Evolutionary conservation across 768 basidiomycete species (phyloP), one percentile per base, ranked within the genome.

Genomic region (Lyophyllum semitale): DNA sequence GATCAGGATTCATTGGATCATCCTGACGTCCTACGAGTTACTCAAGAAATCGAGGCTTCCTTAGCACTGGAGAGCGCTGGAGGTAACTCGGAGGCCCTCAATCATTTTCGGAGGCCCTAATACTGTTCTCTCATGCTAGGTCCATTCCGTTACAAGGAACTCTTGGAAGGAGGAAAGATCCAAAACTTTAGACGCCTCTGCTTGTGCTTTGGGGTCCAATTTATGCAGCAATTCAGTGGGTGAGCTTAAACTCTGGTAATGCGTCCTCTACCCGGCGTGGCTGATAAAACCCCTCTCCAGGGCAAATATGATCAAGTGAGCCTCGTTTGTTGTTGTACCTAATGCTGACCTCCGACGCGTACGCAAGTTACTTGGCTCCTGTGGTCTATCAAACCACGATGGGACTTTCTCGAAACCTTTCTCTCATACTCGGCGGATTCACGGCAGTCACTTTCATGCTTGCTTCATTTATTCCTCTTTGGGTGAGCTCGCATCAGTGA

Each of bases 221-320:
- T 75, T 23, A 75, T 75, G 74, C 74, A 76, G 48, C 75, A 76
- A 57, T 74, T 76, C 33, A 76, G 73, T n/a, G 74, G 74, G 72
- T 71, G 33, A n/a, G 35, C 9, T 37, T 17, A 23, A 13, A 17
- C 3, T 26, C 2, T 43, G 29, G 30, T 9, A 23, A 33, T 9
- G 4, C 3, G n/a, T n/a, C n/a, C n/a, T n/a, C n/a, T n/a, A n/a
- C n/a, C 9, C n/a, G 12, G 9, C n/a, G 44, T 26, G 2, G 22
- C 20, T 23, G 27, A 57, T 9, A 45, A 12, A 20, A 15, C 29
- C 52, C 27, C 7, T 23, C 11, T 48, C 3, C 18, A 73, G 71
- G 15, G 63, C 73, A 12, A 75, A 74, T 49, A 74, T 74, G 73
- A 75, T 74, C 52, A 73, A 74, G 71, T 72, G 51, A 20, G 66